Conservation (phyloP, 805 yeast genomes). For the Trichomonascus vanleenenianus region DNA sequence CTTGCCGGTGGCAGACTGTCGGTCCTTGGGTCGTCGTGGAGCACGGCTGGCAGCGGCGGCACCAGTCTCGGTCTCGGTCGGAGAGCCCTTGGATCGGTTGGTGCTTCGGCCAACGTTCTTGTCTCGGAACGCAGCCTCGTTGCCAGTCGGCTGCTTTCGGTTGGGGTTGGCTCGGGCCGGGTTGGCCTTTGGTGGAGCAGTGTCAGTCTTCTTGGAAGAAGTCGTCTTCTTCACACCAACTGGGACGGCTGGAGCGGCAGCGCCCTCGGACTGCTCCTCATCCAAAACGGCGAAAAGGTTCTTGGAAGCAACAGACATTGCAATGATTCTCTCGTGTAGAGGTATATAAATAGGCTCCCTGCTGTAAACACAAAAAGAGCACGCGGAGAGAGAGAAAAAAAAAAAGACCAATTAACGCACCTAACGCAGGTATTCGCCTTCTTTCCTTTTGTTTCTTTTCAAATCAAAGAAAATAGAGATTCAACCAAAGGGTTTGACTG, state of each 20-base stretch:
- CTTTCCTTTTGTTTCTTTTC: too few relatives aligned
- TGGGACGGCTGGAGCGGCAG: slow-evolving; percentile 10
- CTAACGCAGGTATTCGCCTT: too few relatives aligned
- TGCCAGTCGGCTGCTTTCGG: slow-evolving; percentile 50
- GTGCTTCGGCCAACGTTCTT: slow-evolving; percentile 61
- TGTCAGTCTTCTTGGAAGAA: slow-evolving; percentile 76
- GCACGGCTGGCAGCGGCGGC: slow-evolving; percentile 32
- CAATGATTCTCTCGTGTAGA: too few relatives aligned
- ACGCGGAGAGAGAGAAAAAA: too few relatives aligned
- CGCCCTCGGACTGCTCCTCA: slow-evolving; percentile 16
- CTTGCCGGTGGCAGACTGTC: slow-evolving; percentile 79
- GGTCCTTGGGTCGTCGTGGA: slow-evolving; percentile 44
- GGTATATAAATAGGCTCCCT: too few relatives aligned
- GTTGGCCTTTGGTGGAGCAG: slow-evolving; percentile 45
- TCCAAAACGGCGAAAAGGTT: slow-evolving; percentile 20
- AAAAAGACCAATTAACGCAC: too few relatives aligned
- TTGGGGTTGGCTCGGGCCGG: slow-evolving; percentile 63
- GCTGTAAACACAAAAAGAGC: too few relatives aligned
- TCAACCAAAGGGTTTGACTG: too few relatives aligned
- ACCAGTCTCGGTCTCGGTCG: slow-evolving; percentile 31
- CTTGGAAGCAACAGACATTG: slow-evolving; percentile 23
- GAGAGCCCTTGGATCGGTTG: slow-evolving; percentile 37
- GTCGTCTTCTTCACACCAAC: slow-evolving; percentile 50
- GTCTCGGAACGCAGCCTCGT: slow-evolving; percentile 79
- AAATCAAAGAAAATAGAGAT: too few relatives aligned